Percentiles rank a stretch among this genome's conserved stretches.
Evolutionary conservation across 331 rosid species (phyloP).

Genomic region (Telfairia occidentalis): DNA sequence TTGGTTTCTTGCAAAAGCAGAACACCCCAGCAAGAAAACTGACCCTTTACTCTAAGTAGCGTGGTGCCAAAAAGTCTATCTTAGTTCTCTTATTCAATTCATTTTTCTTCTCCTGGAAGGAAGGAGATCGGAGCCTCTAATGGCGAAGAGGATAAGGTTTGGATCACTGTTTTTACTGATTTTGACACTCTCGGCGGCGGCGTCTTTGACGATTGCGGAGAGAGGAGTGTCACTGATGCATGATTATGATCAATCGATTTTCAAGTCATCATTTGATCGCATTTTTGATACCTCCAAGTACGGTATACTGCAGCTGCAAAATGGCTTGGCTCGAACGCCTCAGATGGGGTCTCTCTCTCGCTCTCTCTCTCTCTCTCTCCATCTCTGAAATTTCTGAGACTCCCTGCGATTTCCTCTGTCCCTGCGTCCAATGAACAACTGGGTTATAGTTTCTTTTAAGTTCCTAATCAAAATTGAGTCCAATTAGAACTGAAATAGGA

Average conservation of each 20-base stretch:
- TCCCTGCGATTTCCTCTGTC: background rate
- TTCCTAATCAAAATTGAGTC: background rate
- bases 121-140: constrained; percentile 13
- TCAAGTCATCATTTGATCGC: constrained; percentile 35
- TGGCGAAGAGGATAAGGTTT: constrained; percentile 31
- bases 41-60: background rate
- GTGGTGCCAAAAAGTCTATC: background rate
- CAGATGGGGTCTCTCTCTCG: constrained; percentile 63
- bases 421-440: background rate
- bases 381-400: background rate
- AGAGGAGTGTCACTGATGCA: constrained; percentile 34
- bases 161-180: constrained; percentile 12
- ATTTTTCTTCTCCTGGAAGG: background rate
- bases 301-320: constrained; percentile 51
- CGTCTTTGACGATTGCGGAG: constrained; percentile 26
- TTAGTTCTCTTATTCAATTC: background rate
- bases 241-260: constrained; percentile 31
- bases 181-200: constrained; percentile 17
- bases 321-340: constrained; percentile 85
- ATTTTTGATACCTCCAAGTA: constrained; percentile 71
- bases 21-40: background rate
- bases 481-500: background rate
- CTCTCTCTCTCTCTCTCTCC: constrained; percentile 1
- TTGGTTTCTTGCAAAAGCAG: background rate
- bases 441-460: background rate